These are phyloP conservation scores for Boletus reticulatus DNA, from an alignment of 768 basidiomycete genomes.

Conservation along the genomic window DNA sequence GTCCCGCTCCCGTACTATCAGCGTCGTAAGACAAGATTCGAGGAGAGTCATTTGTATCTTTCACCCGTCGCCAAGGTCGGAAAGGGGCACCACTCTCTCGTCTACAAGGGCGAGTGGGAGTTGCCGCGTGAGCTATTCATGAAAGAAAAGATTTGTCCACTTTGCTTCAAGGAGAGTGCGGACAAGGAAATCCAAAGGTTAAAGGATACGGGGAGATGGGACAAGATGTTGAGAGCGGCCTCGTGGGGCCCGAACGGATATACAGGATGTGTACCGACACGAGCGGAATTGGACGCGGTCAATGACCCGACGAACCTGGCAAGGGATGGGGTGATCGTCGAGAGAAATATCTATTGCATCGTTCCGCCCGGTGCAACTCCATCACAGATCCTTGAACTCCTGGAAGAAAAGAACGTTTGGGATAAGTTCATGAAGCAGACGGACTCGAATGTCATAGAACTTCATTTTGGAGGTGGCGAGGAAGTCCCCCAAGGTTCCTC, in stretches of 20 bases:
- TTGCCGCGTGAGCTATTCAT: constrained; percentile 43
- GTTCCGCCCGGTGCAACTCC: background rate
- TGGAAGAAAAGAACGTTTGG: background rate
- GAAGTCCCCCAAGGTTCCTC: too few relatives aligned
- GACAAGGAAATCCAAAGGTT: constrained; percentile 17
- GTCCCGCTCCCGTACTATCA: constrained; percentile 30
- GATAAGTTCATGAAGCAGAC: background rate
- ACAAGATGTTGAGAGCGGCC: constrained; percentile 10
- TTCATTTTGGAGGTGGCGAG: too few relatives aligned
- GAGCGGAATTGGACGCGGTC: background rate
- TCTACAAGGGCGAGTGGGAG: constrained; percentile 51
- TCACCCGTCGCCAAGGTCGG: constrained; percentile 38
- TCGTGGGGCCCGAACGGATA: constrained; percentile 9
- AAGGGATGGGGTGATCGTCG: constrained; percentile 13
- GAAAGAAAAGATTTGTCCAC: constrained; percentile 34
- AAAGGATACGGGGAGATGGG: constrained; percentile 23
- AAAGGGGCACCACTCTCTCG: constrained; percentile 50
- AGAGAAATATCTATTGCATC: constrained; percentile 14
- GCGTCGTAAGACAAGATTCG: constrained; percentile 15
- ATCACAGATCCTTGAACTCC: background rate
- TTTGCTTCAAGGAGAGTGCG: constrained; percentile 37
- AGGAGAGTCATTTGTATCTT: constrained; percentile 51
- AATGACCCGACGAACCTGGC: background rate
- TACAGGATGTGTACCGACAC: background rate
- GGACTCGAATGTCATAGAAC: background rate